Evolutionary conservation across 352 stramenopile genomes (phyloP).

Genomic region (Pythium grandisporangium): DNA sequence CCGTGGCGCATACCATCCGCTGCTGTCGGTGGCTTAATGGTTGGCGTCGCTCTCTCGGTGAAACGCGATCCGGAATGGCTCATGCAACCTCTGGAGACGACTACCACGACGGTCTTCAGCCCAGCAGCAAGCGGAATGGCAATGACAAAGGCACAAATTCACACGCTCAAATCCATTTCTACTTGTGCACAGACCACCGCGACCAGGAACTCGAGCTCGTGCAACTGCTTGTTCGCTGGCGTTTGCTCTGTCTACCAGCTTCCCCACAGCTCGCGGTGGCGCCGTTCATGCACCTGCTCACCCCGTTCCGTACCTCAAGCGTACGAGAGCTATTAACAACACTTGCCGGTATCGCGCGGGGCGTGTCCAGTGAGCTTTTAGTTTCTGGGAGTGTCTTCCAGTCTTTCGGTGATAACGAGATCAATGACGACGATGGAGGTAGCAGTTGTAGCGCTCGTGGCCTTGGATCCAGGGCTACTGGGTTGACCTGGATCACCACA

Average conservation of each 20-base stretch:
- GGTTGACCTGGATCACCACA: slow-evolving; percentile 12
- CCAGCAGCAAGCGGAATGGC: too few species aligned
- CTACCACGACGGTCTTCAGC: too few species aligned
- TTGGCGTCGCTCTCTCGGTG: neutral
- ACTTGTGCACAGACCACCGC: slow-evolving; percentile 21
- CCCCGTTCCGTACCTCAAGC: neutral
- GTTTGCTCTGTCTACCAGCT: slow-evolving; percentile 38
- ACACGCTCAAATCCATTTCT: slow-evolving; percentile 42
- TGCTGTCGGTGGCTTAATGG: slow-evolving; percentile 47
- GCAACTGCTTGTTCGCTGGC: slow-evolving; percentile 54
- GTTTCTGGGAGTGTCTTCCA: too few species aligned
- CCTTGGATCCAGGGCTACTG: too few species aligned
- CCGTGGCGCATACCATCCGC: slow-evolving; percentile 25
- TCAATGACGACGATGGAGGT: neutral
- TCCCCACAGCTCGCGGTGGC: slow-evolving; percentile 29
- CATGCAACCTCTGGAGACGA: neutral
- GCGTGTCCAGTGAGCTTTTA: slow-evolving; percentile 8
- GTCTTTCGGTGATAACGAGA: too few species aligned
- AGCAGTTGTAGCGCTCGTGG: too few species aligned
- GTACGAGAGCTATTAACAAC: slow-evolving; percentile 3
- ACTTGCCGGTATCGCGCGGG: slow-evolving; percentile 14
- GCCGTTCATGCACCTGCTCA: slow-evolving; percentile 41
- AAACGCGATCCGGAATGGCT: neutral
- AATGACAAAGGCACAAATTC: too few species aligned
- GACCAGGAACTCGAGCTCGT: slow-evolving; percentile 28